phyloP scores from a whole-genome alignment of 306 rosid species.

The Pyrus bretschneideri region DNA sequence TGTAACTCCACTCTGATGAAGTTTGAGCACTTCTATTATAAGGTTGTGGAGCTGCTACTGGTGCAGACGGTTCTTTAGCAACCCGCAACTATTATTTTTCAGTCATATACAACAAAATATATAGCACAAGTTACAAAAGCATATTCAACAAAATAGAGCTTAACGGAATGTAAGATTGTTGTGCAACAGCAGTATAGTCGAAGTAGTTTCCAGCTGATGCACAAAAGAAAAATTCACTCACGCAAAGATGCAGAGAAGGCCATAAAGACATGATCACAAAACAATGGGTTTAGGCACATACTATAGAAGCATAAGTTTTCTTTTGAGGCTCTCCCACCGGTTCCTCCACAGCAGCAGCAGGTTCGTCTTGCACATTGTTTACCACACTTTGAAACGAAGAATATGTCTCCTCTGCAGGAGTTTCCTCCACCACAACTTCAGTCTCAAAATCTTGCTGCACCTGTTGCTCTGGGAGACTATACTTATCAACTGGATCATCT shows the following conservation, averaged over 20 bases:
- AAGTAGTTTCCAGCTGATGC: background rate
- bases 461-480: conserved; percentile 81
- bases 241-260: background rate
- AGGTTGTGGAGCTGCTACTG: conserved; percentile 37
- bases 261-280: background rate
- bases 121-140: background rate
- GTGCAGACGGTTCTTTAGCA: conserved; percentile 51
- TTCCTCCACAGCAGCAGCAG: conserved; percentile 50
- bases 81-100: conserved; percentile 57
- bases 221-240: background rate
- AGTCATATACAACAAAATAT: conserved; percentile 1
- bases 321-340: conserved; percentile 64
- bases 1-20: conserved; percentile 56
- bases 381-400: conserved; percentile 35
- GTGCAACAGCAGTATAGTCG: background rate
- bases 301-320: conserved; percentile 90
- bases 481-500: conserved; percentile 82
- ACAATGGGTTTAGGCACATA: conserved; percentile 27
- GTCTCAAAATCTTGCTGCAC: conserved; percentile 53
- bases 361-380: conserved; percentile 42
- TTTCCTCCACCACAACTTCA: conserved; percentile 77
- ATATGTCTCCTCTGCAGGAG: conserved; percentile 53
- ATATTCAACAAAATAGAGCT: background rate
- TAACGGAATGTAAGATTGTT: background rate
- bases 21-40: conserved; percentile 39